phyloP scores from a whole-genome alignment of 2,329 filamentous ascomycete genomes.

The Penicillium sp. region DNA sequence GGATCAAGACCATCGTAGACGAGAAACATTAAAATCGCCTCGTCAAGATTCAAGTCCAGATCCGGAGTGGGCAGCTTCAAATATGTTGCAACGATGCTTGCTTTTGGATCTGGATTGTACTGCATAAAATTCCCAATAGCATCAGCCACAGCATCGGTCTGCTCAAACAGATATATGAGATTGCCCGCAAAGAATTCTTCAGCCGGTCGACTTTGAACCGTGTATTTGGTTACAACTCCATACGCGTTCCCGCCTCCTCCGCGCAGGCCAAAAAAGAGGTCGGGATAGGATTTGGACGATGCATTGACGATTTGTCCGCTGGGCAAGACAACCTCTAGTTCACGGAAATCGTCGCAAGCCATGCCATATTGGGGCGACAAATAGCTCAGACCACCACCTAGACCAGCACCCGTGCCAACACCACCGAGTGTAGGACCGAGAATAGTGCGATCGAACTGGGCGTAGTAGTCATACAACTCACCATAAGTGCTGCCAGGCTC shows the following conservation, averaged over 20 bases:
- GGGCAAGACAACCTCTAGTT: constrained; percentile 5
- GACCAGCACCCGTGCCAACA: constrained; percentile 11
- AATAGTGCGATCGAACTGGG: constrained; percentile 3
- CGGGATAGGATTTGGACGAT: constrained; percentile 2
- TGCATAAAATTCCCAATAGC: constrained; percentile 28
- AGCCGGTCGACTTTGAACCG: constrained; percentile 25
- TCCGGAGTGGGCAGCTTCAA: constrained; percentile 27
- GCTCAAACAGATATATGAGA: constrained; percentile 24
- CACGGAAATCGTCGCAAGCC: constrained; percentile 9
- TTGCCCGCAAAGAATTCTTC: constrained; percentile 27
- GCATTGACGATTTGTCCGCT: constrained; percentile 9
- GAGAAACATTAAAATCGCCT: constrained; percentile 32
- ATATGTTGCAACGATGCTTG: constrained; percentile 31
- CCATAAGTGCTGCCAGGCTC: constrained; percentile 9
- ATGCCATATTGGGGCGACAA: constrained; percentile 10
- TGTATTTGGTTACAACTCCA: constrained; percentile 19
- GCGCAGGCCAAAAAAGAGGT: constrained; percentile 8
- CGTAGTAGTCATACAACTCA: constrained; percentile 10
- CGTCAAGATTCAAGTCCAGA: constrained; percentile 27
- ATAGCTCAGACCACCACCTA: constrained; percentile 11
- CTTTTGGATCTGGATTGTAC: constrained; percentile 33
- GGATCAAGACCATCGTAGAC: constrained; percentile 33
- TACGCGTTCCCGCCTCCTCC: constrained; percentile 16
- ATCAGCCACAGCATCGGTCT: constrained; percentile 23
- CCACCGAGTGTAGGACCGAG: constrained; percentile 9